Conservation (phyloP, 2,329 filamentous ascomycete species). For the Setomelanomma holmii region DNA sequence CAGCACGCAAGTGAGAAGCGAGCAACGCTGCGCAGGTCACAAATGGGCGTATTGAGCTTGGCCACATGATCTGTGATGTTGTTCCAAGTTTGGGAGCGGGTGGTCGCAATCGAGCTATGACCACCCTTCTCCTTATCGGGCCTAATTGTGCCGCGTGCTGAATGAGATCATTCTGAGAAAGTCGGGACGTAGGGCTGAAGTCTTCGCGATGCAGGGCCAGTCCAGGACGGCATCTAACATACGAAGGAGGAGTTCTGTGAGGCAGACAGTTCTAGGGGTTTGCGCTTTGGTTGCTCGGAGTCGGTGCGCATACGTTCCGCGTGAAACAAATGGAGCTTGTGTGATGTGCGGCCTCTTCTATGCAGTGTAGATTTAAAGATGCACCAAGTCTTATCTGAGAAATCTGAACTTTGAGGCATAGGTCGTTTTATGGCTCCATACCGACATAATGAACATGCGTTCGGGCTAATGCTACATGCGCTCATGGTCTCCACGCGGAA, state of each 20-base stretch:
- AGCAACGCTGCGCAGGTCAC: conserved; percentile 6
- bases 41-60: conserved; percentile 2
- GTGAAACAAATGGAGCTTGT: no score
- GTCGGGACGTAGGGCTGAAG: not conserved
- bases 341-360: no score
- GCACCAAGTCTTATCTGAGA: no score
- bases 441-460: conserved; percentile 2
- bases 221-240: no score
- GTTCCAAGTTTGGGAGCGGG: conserved; percentile 12
- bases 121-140: conserved; percentile 18
- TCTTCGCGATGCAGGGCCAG: no score
- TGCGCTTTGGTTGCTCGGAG: no score
- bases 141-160: conserved; percentile 4
- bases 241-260: no score
- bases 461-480: conserved; percentile 14
- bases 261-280: no score
- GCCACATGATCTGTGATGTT: conserved; percentile 22
- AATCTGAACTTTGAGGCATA: no score
- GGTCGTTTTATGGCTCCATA: no score
- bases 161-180: conserved; percentile 5
- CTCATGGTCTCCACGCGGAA: conserved; percentile 6
- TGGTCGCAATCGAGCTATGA: conserved; percentile 23
- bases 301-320: no score
- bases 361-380: no score
- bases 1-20: conserved; percentile 3